Base-by-base conservation (phyloP, 179 eudicot species). In the Corrigiola litoralis region DNA sequence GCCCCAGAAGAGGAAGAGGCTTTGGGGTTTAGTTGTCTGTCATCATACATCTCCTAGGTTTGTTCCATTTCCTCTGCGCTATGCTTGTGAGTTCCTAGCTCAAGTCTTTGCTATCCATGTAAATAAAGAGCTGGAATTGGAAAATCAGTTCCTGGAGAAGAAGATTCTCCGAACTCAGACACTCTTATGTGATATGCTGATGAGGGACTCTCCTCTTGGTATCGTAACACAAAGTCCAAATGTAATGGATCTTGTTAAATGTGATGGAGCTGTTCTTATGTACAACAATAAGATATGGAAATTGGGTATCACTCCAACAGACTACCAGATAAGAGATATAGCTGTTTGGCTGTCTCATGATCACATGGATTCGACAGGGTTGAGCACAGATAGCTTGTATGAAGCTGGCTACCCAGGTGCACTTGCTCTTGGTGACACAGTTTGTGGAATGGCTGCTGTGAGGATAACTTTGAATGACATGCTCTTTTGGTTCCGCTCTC, bases 21-120 rank as follows among this genome's bases (percentile, higher is more conserved):
- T 94, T 53, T 94, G 99, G 99, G 99, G 99, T 54, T 79, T 94
- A 61, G 97, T 94, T 13, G 99, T 94, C 32, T 94, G 99, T 68
- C 99, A 94, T 69, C 77, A 90, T 60, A 83, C 86, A 3, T 73
- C 85, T 61, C 95, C 99, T 6, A 80, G 99, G 68, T 90, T 94
- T 55, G 96, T 94, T 41, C 99, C 99, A 3, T 94, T 94, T 72
- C 99, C 99, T 62, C 75, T 94, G 31, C 75, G 99, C 3, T 94
- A 90, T 55, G 99, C 99, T 0, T 94, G 99, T 49, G 99, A 90
- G 75, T 94, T 94, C 72, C 85, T 94, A 5, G 85, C 94, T 28
- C 99, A 94, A 73, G 99, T 94, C 42, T 94, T 94, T 55, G 90
- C 99, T 42, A 87, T 94, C 61, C 97, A 94, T 71, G 87, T 94